These are phyloP conservation scores for Trichocomaceae sp. DNA, from an alignment of 2,329 filamentous ascomycete genomes.

Conservation along the genomic window DNA sequence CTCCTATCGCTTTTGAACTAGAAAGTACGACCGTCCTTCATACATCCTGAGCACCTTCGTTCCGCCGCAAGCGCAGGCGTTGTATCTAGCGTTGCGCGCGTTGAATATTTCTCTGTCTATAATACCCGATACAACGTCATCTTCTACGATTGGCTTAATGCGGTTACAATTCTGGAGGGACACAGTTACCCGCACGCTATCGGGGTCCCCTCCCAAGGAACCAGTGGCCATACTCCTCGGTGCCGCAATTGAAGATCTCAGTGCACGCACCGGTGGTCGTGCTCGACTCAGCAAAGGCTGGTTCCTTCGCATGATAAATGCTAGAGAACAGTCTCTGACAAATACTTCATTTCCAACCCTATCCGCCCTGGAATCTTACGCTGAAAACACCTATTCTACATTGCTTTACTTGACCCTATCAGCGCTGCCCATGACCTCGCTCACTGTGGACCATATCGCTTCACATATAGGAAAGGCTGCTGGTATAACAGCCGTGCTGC, in stretches of 20 bases:
- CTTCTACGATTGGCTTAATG: slow-evolving; percentile 76
- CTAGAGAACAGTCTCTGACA: slow-evolving; percentile 73
- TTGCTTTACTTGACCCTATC: slow-evolving; percentile 83
- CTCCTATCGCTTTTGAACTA: slow-evolving; percentile 31
- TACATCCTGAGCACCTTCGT: slow-evolving; percentile 82
- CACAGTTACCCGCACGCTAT: slow-evolving; percentile 68
- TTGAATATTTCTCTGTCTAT: slow-evolving; percentile 89
- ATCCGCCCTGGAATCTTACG: slow-evolving; percentile 72
- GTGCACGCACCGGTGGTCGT: slow-evolving; percentile 40
- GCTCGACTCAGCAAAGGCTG: slow-evolving; percentile 60
- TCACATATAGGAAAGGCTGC: slow-evolving; percentile 92
- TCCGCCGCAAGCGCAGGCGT: slow-evolving; percentile 64
- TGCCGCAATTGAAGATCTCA: slow-evolving; percentile 58
- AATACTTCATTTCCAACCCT: slow-evolving; percentile 75
- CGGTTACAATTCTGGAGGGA: slow-evolving; percentile 96
- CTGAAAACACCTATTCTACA: slow-evolving; percentile 90
- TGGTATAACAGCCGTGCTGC: slow-evolving; percentile 78
- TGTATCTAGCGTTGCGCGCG: slow-evolving; percentile 83
- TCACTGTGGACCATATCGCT: slow-evolving; percentile 85
- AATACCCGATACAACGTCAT: slow-evolving; percentile 83
- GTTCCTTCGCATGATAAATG: slow-evolving; percentile 69
- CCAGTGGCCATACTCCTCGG: slow-evolving; percentile 82
- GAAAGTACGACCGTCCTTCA: slow-evolving; percentile 82
- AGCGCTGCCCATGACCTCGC: slow-evolving; percentile 67
- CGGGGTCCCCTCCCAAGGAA: slow-evolving; percentile 75